Base-by-base conservation (phyloP, 176 grass and related monocot species). In the Urochloa ruziziensis region DNA sequence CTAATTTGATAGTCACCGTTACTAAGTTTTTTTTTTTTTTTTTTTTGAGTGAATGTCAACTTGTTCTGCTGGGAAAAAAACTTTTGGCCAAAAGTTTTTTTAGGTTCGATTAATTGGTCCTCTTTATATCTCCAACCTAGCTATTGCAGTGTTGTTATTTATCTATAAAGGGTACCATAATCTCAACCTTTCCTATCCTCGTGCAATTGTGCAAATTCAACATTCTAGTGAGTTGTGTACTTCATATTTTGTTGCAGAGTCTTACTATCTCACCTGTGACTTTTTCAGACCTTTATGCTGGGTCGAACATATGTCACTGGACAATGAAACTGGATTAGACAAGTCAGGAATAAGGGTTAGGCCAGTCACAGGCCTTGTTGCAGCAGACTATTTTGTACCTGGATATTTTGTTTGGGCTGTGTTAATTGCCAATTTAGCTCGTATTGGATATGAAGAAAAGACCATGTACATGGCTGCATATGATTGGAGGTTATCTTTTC, bases 381-480 rank as follows among this genome's bases (percentile, higher is more conserved):
- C 96, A 60, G 96, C 96, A 69, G 96, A 99, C 76, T 99, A 99
- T 89, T 99, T 99, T 70, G 91, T 94, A n/a, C 96, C 96, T 85
- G 96, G 96, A 11, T 99, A 99, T 82, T 99, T 99, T 91, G 96
- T 99, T 74, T 99, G 96, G 96, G 93, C 93, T 69, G 93, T 99
- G 40, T 88, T 99, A 82, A 96, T 99, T 92, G 96, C 96, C 63
- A 99, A 96, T 83, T 90, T 99, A 80, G 96, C 96, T 77, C 89
- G 89, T 57, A 96, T 99, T 82, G 96, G 96, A 44, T 99, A 99
- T 75, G 96, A 99, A 92, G 93, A 99, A 83, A 99, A 96, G 80
- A 96, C 90, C 19, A 99, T 99, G 96, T 99, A 99, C 80, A 99
- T 99, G 96, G 96, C 96, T 83, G 93, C 96, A 63, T 96, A 99